phyloP scores from a whole-genome alignment of 805 yeast genomes.

The Suhomyces prunicola region DNA sequence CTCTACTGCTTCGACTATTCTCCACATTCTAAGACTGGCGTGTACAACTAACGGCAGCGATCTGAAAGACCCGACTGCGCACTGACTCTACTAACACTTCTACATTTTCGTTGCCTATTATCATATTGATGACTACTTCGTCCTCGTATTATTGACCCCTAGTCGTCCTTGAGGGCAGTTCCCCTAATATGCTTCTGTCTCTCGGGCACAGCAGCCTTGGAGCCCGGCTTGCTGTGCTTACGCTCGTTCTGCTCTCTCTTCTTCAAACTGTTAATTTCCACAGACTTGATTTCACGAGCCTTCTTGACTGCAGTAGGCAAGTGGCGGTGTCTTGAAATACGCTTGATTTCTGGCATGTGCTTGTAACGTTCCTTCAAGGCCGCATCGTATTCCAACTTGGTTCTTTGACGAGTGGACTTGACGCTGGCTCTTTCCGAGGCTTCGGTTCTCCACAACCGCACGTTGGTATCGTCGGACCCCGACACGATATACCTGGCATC shows the following conservation, averaged over 20 bases:
- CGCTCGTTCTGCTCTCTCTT: conserved; percentile 81
- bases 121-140: neutral
- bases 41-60: no score
- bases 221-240: conserved; percentile 65
- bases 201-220: conserved; percentile 61
- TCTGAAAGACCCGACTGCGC: no score
- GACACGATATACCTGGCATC: conserved; percentile 83
- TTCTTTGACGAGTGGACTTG: conserved; percentile 74
- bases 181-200: conserved; percentile 86
- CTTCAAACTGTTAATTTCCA: conserved; percentile 70
- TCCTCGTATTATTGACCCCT: neutral
- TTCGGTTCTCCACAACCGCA: conserved; percentile 86
- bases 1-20: no score
- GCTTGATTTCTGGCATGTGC: conserved; percentile 92
- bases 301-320: conserved; percentile 83
- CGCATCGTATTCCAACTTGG: conserved; percentile 84
- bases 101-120: no score
- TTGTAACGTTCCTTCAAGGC: conserved; percentile 90
- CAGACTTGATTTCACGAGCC: conserved; percentile 80
- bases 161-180: conserved; percentile 58
- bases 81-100: neutral
- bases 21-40: neutral
- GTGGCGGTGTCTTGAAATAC: conserved; percentile 91
- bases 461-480: conserved; percentile 96
- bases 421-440: conserved; percentile 83